Percentiles rank a stretch among this genome's conserved stretches.
phyloP scores from a whole-genome alignment of 1,284 basidiomycete species.

The Marasmius fiardii region DNA sequence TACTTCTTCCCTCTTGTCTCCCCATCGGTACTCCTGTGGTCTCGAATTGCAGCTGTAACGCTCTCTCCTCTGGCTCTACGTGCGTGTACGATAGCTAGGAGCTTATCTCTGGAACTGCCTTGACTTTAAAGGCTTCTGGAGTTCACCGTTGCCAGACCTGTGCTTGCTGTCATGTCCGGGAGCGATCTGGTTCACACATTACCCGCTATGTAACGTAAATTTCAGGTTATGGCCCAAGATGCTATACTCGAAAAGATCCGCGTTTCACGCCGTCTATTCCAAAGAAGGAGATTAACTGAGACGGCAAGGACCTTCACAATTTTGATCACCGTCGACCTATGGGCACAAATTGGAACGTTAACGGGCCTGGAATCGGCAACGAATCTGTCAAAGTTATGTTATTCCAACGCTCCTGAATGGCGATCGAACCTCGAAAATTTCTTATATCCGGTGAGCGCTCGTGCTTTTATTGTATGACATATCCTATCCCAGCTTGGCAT shows the following conservation, averaged over 20 bases:
- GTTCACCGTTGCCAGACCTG: slow-evolving; percentile 3
- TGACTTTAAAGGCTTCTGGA: background rate
- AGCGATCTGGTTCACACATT: background rate
- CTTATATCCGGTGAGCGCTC: slow-evolving; percentile 9
- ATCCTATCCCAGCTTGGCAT: background rate
- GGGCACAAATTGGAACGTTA: background rate
- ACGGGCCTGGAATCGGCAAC: background rate
- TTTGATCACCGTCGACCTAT: background rate
- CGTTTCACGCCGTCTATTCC: slow-evolving; percentile 9
- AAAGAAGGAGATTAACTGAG: background rate
- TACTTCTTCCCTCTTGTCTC: no score
- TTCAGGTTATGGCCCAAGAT: background rate
- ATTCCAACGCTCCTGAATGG: slow-evolving; percentile 2
- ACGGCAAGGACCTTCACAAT: background rate
- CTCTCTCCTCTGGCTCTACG: no score
- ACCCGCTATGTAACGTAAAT: background rate
- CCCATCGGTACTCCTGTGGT: no score
- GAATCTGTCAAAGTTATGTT: background rate
- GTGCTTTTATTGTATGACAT: background rate
- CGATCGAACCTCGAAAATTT: background rate
- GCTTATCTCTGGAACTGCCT: no score
- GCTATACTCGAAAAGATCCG: slow-evolving; percentile 10
- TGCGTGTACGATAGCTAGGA: no score
- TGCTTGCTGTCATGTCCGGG: slow-evolving; percentile 3
- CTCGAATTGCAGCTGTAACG: no score